Evolutionary conservation across 73 alveolate genomes (phyloP).

Genomic region (Stentor roeselii): DNA sequence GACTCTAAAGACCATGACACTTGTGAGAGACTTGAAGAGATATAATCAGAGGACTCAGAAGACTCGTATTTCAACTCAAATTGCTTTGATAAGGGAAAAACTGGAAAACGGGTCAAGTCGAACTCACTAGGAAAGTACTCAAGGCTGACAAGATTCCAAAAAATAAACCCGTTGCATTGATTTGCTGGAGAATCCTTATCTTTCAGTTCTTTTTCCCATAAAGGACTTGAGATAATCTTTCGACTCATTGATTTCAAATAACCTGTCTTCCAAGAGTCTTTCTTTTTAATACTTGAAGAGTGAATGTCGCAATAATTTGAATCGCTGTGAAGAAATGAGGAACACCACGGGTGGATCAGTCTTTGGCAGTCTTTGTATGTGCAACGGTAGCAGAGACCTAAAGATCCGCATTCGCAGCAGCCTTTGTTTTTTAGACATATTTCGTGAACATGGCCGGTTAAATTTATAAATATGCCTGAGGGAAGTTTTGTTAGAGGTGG

Average conservation of each 20-base stretch:
- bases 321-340: not conserved
- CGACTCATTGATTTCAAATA: not conserved
- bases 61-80: not conserved
- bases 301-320: conserved; percentile 6
- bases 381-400: not conserved
- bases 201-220: not conserved
- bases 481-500: conserved; percentile 15
- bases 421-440: not conserved
- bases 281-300: not conserved
- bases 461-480: conserved; percentile 16
- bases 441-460: conserved; percentile 3
- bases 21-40: not conserved
- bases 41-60: not conserved
- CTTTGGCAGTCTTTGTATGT: not conserved
- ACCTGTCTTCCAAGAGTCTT: not conserved
- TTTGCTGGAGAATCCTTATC: conserved; percentile 2
- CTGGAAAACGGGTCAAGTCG: conserved; percentile 7
- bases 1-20: not conserved
- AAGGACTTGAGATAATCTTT: not conserved
- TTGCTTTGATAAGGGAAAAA: not conserved
- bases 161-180: conserved; percentile 18
- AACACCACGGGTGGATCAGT: conserved; percentile 16
- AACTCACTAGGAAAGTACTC: conserved; percentile 10
- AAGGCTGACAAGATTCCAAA: not conserved
- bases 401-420: not conserved